Percentiles rank a stretch among this genome's conserved stretches.
Evolutionary conservation across 148 eudicot genomes (phyloP).

Genomic region (Diospyros kaki): DNA sequence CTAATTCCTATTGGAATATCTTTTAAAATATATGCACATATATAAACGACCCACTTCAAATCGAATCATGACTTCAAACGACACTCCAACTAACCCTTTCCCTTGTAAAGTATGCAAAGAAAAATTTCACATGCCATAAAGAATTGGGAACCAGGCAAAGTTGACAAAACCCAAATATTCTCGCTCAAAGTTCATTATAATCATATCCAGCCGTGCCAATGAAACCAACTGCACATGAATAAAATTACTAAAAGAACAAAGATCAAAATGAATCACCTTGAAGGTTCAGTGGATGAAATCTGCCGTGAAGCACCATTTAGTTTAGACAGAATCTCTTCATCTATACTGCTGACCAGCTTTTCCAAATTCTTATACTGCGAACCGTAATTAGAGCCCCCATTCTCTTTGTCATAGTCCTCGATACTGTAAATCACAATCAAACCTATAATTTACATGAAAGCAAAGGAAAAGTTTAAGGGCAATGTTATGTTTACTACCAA

Average conservation of each 20-base stretch:
- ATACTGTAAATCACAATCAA: slow-evolving; percentile 39
- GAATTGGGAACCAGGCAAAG: no score
- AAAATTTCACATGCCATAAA: no score
- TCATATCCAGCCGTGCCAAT: background rate
- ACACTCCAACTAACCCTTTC: no score
- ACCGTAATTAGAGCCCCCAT: slow-evolving; percentile 43
- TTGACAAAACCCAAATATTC: no score
- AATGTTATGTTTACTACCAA: no score
- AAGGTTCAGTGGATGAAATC: slow-evolving; percentile 17
- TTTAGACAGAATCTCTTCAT: slow-evolving; percentile 46
- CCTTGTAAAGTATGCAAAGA: no score
- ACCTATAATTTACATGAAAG: background rate
- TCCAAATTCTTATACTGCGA: slow-evolving; percentile 70
- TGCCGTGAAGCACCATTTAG: slow-evolving; percentile 31
- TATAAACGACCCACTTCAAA: no score
- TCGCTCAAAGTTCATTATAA: background rate
- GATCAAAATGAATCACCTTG: slow-evolving; percentile 23
- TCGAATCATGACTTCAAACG: no score
- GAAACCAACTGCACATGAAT: background rate
- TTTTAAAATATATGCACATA: no score
- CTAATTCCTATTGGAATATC: no score
- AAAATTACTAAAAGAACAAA: background rate
- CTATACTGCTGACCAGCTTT: slow-evolving; percentile 50
- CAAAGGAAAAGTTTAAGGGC: no score
- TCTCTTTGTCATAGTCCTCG: slow-evolving; percentile 46